A percentile compares a stretch with the other conserved stretches of the same genome.
These are phyloP conservation scores for Myxozyma udenii DNA, from an alignment of 805 yeast species.

Conservation along the genomic window DNA sequence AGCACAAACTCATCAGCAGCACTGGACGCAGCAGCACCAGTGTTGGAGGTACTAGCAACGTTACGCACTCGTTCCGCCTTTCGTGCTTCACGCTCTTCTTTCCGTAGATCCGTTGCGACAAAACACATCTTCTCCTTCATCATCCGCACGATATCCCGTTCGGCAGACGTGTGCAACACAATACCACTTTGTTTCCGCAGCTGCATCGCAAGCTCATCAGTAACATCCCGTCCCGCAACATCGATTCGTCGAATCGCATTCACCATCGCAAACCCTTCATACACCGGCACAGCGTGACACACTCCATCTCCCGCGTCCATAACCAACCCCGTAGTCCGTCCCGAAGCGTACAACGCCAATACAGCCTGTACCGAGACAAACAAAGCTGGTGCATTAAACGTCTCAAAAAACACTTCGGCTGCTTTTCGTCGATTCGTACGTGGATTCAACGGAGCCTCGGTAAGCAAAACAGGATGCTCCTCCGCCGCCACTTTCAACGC, in stretches of 20 bases:
- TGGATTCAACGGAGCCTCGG: conserved; percentile 87
- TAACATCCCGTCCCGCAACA: conserved; percentile 82
- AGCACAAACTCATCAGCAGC: conserved; percentile 47
- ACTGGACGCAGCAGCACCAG: conserved; percentile 18
- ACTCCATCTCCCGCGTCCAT: conserved; percentile 94
- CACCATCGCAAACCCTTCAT: conserved; percentile 79
- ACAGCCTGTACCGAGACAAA: conserved; percentile 74
- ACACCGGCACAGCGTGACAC: conserved; percentile 81
- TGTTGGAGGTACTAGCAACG: conserved; percentile 16
- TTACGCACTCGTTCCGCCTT: conserved; percentile 28
- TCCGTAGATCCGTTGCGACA: conserved; percentile 54
- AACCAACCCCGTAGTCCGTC: conserved; percentile 86
- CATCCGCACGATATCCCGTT: conserved; percentile 71
- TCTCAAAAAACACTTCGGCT: conserved; percentile 68
- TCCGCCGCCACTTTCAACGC: conserved; percentile 59
- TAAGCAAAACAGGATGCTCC: conserved; percentile 73
- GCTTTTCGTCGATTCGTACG: conserved; percentile 54
- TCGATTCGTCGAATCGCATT: conserved; percentile 70
- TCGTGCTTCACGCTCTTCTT: conserved; percentile 53
- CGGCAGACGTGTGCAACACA: conserved; percentile 65
- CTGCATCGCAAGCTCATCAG: conserved; percentile 67
- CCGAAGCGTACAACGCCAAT: conserved; percentile 78
- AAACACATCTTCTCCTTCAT: conserved; percentile 76
- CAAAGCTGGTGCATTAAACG: conserved; percentile 71
- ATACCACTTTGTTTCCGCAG: conserved; percentile 66